Evolutionary conservation across 2,329 filamentous ascomycete genomes (phyloP), one percentile per base, ranked within the genome.

Genomic region (Alternaria sp.): DNA sequence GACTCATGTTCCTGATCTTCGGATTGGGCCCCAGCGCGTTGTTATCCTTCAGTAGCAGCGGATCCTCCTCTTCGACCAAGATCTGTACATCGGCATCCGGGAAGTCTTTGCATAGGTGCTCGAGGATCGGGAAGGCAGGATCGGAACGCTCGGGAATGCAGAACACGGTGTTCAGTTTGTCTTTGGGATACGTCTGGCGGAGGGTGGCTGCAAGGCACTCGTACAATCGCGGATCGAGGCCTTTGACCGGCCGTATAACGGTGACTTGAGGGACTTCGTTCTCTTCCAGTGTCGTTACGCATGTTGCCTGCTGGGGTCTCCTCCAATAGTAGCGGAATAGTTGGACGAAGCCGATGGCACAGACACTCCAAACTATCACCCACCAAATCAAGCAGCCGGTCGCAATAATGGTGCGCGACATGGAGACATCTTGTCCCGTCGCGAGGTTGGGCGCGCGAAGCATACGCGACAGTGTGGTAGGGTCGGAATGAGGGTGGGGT

Each of bases 1-100:
- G 88, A 78, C 94, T 97, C 85, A 98, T 93, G 78, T 99, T 99
- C 55, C 96, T 87, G 71, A 99, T 96, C 84, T 99, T 99, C n/a
- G 96, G 96, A 75, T 99, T 99, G 1, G 96, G 96, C 0, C 96
- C 96, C 60, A 98, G 85, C 60, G 74, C 72, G 57, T 85, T 85
- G 11, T 81, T 79, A 30, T 83, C 73, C 28, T 88, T 86, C 9
- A 97, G 82, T 21, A 88, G 80, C 28, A 88, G 79, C 0, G 91
- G 88, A 76, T 97, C 94, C 63, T 97, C 91, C 54, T 92, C 88
- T 82, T 97, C 95, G 51, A 97, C 85, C 11, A 94, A 85, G 4
- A 98, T 84, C 56, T 86, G 86, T 2, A 89, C 90, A 80, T 97
- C 90, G 71, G 88, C 87, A 12, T 83, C 80, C 0, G 92, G 88